Percentiles rank a stretch among this genome's conserved stretches.
These are phyloP conservation scores for Penicillium sp. DNA, from an alignment of 2,329 filamentous ascomycete genomes.

Conservation along the genomic window DNA sequence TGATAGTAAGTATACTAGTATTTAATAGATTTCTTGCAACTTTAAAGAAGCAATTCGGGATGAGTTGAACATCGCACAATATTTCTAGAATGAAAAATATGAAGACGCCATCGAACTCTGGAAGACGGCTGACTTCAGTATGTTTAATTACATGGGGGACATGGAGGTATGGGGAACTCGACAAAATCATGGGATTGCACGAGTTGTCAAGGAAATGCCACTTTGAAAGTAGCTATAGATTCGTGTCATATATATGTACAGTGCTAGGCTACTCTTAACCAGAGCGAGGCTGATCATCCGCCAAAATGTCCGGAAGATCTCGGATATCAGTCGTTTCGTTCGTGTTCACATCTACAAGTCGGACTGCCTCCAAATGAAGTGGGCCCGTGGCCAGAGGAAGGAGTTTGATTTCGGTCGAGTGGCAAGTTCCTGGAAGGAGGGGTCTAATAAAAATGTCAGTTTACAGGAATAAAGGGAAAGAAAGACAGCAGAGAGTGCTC, in stretches of 20 bases:
- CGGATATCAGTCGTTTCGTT: slow-evolving; percentile 57
- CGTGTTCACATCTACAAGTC: slow-evolving; percentile 56
- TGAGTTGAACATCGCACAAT: too few relatives aligned
- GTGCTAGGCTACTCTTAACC: not conserved
- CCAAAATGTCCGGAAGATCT: slow-evolving; percentile 58
- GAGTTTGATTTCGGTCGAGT: slow-evolving; percentile 57
- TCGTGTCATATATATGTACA: slow-evolving; percentile 10
- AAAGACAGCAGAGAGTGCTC: slow-evolving; percentile 27
- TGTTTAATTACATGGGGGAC: too few relatives aligned
- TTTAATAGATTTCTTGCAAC: too few relatives aligned
- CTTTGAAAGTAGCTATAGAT: not conserved
- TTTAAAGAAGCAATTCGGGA: too few relatives aligned
- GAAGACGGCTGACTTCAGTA: too few relatives aligned
- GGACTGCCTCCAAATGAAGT: slow-evolving; percentile 53
- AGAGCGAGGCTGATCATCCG: slow-evolving; percentile 30
- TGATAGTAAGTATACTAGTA: too few relatives aligned
- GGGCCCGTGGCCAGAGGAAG: slow-evolving; percentile 53
- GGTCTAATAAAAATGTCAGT: slow-evolving; percentile 41
- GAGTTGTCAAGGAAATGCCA: not conserved
- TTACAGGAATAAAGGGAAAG: not conserved
- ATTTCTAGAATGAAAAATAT: too few relatives aligned
- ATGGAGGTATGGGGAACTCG: too few relatives aligned
- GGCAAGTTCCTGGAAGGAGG: slow-evolving; percentile 56
- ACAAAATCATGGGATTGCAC: too few relatives aligned
- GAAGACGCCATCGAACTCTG: too few relatives aligned